phyloP scores from a whole-genome alignment of 164 flowering plant genomes.

The Vitis vinifera region DNA sequence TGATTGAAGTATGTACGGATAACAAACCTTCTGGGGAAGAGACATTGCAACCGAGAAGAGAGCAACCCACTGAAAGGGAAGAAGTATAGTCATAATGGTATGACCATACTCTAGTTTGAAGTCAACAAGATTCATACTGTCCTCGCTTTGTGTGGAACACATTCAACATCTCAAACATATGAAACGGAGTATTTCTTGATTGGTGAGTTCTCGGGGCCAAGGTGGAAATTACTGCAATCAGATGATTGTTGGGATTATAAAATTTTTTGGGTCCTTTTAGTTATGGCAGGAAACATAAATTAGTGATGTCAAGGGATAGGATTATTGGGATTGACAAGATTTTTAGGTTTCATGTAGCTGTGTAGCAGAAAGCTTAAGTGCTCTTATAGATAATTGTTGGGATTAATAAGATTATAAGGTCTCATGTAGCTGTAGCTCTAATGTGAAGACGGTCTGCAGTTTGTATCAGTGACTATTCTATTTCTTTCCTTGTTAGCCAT shows the following conservation, averaged over 20 bases:
- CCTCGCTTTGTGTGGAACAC: background rate
- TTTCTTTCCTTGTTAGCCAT: too few relatives aligned
- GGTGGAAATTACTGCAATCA: background rate
- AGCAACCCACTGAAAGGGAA: background rate
- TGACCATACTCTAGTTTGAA: too few relatives aligned
- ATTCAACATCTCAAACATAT: background rate
- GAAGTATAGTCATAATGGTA: background rate
- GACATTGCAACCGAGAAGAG: background rate
- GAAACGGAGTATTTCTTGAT: background rate
- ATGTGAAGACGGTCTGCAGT: too few relatives aligned
- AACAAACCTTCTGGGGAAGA: slow-evolving; percentile 14
- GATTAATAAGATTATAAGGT: too few relatives aligned
- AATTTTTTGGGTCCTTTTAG: background rate
- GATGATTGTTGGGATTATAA: background rate
- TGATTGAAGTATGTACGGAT: slow-evolving; percentile 14
- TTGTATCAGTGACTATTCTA: too few relatives aligned
- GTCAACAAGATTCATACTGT: background rate
- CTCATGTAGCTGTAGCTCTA: too few relatives aligned
- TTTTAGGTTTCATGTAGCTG: too few relatives aligned
- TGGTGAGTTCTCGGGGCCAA: background rate
- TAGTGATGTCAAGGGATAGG: too few relatives aligned
- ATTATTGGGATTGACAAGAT: too few relatives aligned
- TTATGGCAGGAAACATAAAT: too few relatives aligned
- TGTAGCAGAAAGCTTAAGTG: too few relatives aligned
- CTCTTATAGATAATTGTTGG: too few relatives aligned